Base-by-base conservation (phyloP, 768 basidiomycete species). In the Astraeus odoratus region DNA sequence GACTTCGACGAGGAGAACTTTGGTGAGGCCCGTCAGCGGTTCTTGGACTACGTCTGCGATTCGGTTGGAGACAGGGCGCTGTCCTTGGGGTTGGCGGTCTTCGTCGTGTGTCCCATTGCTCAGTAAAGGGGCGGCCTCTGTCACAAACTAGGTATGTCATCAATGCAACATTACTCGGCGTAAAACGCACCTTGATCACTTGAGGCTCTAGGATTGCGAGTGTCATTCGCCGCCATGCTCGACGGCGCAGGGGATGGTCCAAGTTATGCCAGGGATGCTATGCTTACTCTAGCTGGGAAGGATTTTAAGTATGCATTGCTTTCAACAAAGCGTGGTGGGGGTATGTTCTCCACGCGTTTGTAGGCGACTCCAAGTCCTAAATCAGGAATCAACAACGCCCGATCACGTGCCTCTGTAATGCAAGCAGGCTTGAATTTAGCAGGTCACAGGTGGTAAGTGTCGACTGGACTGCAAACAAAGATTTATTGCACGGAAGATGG, bases 1-100 rank as follows among this genome's bases (percentile, higher is more conserved):
- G 0, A 78, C 76, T 37, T 87, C 69, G 16, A 83, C 70, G 9
- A 91, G 78, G 1, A 98, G 80, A 42, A 90, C 69, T 69, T 90
- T 86, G 40, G 90, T 83, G 49, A 96, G 75, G 18, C 84, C 73
- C 1, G 91, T 90, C 27, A 97, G 75, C 1, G 86, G 85, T 56
- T 90, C 84, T 51, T 82, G 80, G 3, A 80, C 76, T 47, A 80
- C 69, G 9, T 75, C 64, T 22, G 77, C 71, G 35, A 85, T 57
- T 33, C 59, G 56, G 18, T 58, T 57, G 8, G 56, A 36, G 6
- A 56, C 19, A 13, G 64, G 51, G 35, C 51, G 65, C 12, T 49
- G 55, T 68, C 76, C 50, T 1, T 59, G 78, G 67, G 55, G 57
- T 36, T 53, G 58, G 23, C 61, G 65, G 42, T 72, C 65, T 33